Evolutionary conservation across 495 filamentous ascomycete species (phyloP).

Genomic region (Neurospora hispaniola): DNA sequence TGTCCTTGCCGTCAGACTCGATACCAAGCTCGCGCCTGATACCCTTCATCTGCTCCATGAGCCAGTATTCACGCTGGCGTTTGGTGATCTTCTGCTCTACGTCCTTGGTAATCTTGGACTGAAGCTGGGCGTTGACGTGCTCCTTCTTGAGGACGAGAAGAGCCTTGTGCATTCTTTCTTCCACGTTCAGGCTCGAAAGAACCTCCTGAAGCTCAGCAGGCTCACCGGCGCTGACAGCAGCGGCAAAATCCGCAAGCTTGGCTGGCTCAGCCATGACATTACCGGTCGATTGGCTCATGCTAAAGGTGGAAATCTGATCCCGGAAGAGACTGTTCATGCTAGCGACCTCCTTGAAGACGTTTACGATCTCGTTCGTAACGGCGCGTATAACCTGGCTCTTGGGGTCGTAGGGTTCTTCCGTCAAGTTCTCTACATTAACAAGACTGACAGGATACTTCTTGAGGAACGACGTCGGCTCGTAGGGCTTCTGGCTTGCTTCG

Average conservation of each 20-base stretch:
- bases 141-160: slow-evolving; percentile 93
- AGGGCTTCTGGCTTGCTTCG: slow-evolving; percentile 42
- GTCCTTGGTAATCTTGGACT: slow-evolving; percentile 96
- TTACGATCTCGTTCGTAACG: slow-evolving; percentile 93
- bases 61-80: slow-evolving; percentile 94
- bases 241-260: slow-evolving; percentile 93
- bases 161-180: slow-evolving; percentile 81
- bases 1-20: slow-evolving; percentile 96
- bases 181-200: slow-evolving; percentile 77
- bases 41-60: slow-evolving; percentile 99
- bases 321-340: slow-evolving; percentile 89
- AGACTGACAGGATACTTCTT: slow-evolving; percentile 82
- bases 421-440: slow-evolving; percentile 87
- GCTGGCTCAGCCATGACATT: slow-evolving; percentile 92
- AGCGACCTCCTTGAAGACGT: slow-evolving; percentile 95
- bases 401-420: slow-evolving; percentile 79
- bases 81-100: slow-evolving; percentile 97
- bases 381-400: slow-evolving; percentile 79
- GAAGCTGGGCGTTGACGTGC: slow-evolving; percentile 92
- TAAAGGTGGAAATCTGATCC: slow-evolving; percentile 95
- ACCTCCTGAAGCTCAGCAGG: slow-evolving; percentile 88
- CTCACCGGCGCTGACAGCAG: slow-evolving; percentile 85
- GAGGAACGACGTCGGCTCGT: slow-evolving; percentile 86
- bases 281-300: slow-evolving; percentile 84
- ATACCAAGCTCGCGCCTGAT: slow-evolving; percentile 91